Base-by-base conservation (phyloP, 2,329 filamentous ascomycete genomes). In the Geosmithia putterillii region DNA sequence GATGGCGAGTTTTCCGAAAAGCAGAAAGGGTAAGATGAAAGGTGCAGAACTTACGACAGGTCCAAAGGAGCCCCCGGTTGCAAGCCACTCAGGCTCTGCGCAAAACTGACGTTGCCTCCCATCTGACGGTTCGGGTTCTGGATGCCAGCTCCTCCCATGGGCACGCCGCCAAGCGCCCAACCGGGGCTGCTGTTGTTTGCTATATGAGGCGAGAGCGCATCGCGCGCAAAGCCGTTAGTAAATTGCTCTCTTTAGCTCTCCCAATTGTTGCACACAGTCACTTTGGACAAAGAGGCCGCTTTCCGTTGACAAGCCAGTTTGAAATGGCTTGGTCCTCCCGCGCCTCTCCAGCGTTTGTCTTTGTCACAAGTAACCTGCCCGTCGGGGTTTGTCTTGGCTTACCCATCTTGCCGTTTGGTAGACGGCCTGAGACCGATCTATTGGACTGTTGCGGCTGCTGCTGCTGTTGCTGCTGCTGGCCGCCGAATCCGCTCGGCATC, bases 381-480 rank as follows among this genome's bases (percentile, higher is more conserved):
- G n/a, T n/a, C n/a, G n/a, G n/a, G n/a, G n/a, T n/a, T n/a, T n/a
- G n/a, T n/a, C n/a, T n/a, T n/a, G n/a, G 44, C 49, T 58, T 70
- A 81, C 78, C 73, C 69, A 80, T 62, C 61, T 82, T 82, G 44
- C 76, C 76, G 52, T 78, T 79, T 45, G 76, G 76, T 70, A 82
- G 66, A 55, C 78, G 71, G 58, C 60, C 74, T 43, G 76, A 69
- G 37, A 71, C 71, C 49, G 66, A 64, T 56, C 78, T 70, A 50
- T 50, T 28, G 12, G 21, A 15, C 15, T 32, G 39, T 40, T 46
- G 45, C 7, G 34, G 18, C 20, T 50, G 48, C 41, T 45, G 48
- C 40, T 52, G 52, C 35, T 50, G 48, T 42, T 45, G 48, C 40
- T 52, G 52, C 34, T 53, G 52, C 14, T 52, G 75, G 52, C 66